These are phyloP conservation scores for Agapanthus africanus DNA, from an alignment of 106 monocot genomes.

Conservation along the genomic window DNA sequence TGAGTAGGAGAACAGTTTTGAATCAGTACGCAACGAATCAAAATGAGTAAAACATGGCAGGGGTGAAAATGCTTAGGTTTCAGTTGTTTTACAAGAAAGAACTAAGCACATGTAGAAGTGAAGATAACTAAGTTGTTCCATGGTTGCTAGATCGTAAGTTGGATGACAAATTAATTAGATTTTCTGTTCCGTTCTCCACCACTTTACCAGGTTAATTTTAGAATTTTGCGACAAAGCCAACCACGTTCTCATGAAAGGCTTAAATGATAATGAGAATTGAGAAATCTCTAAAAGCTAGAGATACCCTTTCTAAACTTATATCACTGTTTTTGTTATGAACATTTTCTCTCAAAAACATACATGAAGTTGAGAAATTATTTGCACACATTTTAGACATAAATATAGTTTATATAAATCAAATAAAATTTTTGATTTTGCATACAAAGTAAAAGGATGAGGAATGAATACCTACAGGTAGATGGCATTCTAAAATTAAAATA, in stretches of 20 bases:
- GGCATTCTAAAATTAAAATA: neutral
- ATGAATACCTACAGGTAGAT: neutral
- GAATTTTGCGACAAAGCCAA: neutral
- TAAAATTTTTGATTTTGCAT: neutral
- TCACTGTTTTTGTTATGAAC: neutral
- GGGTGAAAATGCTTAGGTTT: no score
- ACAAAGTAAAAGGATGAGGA: neutral
- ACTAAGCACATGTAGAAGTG: no score
- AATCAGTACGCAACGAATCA: no score
- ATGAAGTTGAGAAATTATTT: neutral
- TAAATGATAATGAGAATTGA: neutral
- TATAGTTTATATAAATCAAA: neutral
- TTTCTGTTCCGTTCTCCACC: neutral
- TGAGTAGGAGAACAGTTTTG: no score
- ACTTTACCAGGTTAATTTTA: neutral
- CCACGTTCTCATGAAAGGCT: neutral
- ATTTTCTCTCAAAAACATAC: neutral
- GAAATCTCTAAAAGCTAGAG: neutral
- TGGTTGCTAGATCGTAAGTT: no score
- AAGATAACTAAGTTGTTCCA: no score
- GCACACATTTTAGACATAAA: neutral
- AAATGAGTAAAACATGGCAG: no score
- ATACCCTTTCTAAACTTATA: neutral
- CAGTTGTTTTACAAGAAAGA: no score
- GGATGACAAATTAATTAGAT: neutral